A percentile compares a stretch with the other conserved stretches of the same genome.
Evolutionary conservation across 257 asterid genomes (phyloP).

Genomic region (Gentiana straminea): DNA sequence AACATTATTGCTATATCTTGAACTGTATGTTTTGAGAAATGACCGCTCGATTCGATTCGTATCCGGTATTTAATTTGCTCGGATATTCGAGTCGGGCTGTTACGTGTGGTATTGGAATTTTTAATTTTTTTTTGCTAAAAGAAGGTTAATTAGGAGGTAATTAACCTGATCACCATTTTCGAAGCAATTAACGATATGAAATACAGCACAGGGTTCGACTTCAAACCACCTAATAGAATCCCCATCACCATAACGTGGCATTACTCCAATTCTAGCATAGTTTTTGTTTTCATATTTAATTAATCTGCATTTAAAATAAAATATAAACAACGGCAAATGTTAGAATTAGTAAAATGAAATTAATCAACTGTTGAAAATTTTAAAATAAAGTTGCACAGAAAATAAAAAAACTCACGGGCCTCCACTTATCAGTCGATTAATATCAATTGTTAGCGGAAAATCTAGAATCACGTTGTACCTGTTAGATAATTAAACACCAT

Average conservation of each 20-base stretch:
- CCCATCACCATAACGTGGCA: slow-evolving; percentile 71
- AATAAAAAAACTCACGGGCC: slow-evolving; percentile 40
- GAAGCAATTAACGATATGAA: slow-evolving; percentile 55
- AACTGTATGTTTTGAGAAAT: no score
- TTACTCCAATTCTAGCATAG: slow-evolving; percentile 54
- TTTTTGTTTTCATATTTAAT: slow-evolving; percentile 31
- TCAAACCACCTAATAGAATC: slow-evolving; percentile 50
- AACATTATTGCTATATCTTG: neutral
- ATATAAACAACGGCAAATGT: neutral
- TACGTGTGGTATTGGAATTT: neutral
- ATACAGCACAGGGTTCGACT: slow-evolving; percentile 38
- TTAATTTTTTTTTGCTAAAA: neutral
- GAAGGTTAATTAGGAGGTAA: neutral
- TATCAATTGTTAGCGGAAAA: slow-evolving; percentile 48
- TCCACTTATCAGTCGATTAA: slow-evolving; percentile 39
- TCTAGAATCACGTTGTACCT: slow-evolving; percentile 61
- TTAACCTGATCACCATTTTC: slow-evolving; percentile 46
- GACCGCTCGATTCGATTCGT: neutral
- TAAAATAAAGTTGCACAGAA: neutral
- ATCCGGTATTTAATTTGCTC: no score
- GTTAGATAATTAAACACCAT: neutral
- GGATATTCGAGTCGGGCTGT: no score
- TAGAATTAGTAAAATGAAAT: neutral
- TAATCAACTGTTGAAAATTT: neutral
- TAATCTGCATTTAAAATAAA: slow-evolving; percentile 17